These are phyloP conservation scores for Tetracladium setigerum DNA, from an alignment of 495 filamentous ascomycete species.

Conservation along the genomic window DNA sequence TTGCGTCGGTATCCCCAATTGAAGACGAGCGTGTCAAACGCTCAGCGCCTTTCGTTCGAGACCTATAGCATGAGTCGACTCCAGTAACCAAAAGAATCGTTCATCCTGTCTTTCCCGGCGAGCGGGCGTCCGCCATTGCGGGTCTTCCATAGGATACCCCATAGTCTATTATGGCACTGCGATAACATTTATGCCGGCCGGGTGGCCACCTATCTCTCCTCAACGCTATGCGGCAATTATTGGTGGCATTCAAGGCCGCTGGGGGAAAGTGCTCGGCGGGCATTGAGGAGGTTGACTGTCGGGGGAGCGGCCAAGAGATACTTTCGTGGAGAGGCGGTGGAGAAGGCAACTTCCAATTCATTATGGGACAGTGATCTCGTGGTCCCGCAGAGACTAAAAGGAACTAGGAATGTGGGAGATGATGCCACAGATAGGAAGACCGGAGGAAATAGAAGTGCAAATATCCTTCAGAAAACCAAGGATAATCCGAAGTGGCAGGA, in stretches of 20 bases:
- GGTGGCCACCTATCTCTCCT: slow-evolving; percentile 33
- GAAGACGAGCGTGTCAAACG: background rate
- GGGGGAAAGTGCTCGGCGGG: slow-evolving; percentile 5
- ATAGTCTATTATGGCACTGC: slow-evolving; percentile 35
- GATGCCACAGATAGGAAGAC: too few relatives aligned
- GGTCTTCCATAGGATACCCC: slow-evolving; percentile 44
- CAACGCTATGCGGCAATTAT: slow-evolving; percentile 5
- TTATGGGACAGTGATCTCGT: too few relatives aligned
- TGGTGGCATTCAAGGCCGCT: slow-evolving; percentile 8
- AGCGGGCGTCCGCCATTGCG: slow-evolving; percentile 35
- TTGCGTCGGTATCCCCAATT: background rate
- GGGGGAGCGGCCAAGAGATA: background rate
- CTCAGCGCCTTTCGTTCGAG: background rate
- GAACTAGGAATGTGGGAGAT: too few relatives aligned
- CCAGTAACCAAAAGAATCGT: slow-evolving; percentile 12
- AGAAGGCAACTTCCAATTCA: background rate
- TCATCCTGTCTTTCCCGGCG: slow-evolving; percentile 23
- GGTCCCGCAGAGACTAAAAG: too few relatives aligned
- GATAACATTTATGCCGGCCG: slow-evolving; percentile 42
- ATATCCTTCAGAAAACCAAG: too few relatives aligned
- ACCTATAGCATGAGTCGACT: slow-evolving; percentile 15
- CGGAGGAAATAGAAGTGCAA: too few relatives aligned
- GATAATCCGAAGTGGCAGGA: too few relatives aligned
- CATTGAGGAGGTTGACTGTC: background rate
- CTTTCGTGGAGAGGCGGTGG: slow-evolving; percentile 1